A percentile compares a stretch with the other conserved stretches of the same genome.
Conservation (phyloP, 305 asterid genomes). For the Solanum hybrid region DNA sequence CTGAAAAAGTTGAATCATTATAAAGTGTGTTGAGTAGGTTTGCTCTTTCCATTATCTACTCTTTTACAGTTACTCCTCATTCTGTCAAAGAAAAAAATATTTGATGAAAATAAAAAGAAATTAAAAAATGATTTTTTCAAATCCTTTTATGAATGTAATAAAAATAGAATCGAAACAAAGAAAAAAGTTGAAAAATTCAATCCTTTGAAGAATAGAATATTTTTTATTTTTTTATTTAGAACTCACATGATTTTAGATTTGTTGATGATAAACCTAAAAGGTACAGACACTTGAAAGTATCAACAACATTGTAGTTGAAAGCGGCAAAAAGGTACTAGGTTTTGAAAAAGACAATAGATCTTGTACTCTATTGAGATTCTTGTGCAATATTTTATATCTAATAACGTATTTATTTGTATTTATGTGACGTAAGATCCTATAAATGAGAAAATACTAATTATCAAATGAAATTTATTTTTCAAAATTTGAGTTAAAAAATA, state of each 20-base stretch:
- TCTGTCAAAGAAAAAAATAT: background rate
- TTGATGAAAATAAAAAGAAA: too few relatives aligned
- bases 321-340: background rate
- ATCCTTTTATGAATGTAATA: background rate
- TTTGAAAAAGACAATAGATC: background rate
- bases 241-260: background rate
- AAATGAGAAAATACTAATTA: too few relatives aligned
- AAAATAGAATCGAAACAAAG: background rate
- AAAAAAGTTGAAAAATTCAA: background rate
- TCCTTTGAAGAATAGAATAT: too few relatives aligned
- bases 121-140: background rate
- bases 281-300: background rate
- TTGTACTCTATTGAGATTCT: background rate
- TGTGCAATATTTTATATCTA: background rate
- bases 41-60: slow-evolving; percentile 23
- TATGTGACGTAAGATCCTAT: background rate
- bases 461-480: background rate
- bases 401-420: background rate
- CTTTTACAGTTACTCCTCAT: slow-evolving; percentile 18
- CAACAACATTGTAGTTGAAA: background rate
- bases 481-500: background rate
- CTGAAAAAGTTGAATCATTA: slow-evolving; percentile 7
- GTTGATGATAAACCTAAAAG: background rate
- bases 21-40: slow-evolving; percentile 30
- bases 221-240: too few relatives aligned